Percentiles rank a stretch among this genome's conserved stretches.
These are phyloP conservation scores for Mayamaea pseudoterrestris DNA, from an alignment of 108 stramenopile genomes.

Conservation along the genomic window DNA sequence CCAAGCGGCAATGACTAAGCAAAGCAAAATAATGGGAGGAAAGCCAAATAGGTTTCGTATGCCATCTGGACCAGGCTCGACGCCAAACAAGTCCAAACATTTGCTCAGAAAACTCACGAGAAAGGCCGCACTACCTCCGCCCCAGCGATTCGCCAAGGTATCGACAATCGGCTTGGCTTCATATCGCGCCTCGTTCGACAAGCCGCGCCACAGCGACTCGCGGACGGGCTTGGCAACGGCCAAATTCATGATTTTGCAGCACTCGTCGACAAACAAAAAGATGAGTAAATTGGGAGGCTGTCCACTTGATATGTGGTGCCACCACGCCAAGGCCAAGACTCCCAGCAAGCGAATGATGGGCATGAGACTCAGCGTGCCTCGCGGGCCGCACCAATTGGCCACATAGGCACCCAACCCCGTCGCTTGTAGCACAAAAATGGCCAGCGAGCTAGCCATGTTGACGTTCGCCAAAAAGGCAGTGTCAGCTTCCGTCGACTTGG, in stretches of 20 bases:
- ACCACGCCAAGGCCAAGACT: conserved; percentile 54
- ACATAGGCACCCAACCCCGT: conserved; percentile 66
- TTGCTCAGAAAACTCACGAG: conserved; percentile 51
- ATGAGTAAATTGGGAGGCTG: conserved; percentile 63
- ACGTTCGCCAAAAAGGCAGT: conserved; percentile 84
- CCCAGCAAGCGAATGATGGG: conserved; percentile 63
- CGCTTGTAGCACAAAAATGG: conserved; percentile 72
- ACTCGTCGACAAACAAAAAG: conserved; percentile 79
- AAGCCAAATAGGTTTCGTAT: conserved; percentile 46
- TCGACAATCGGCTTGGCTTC: conserved; percentile 89
- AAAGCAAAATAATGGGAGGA: conserved; percentile 63
- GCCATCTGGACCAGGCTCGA: conserved; percentile 22
- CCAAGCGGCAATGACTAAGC: conserved; percentile 62
- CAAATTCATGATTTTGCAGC: conserved; percentile 76
- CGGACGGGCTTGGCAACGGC: conserved; percentile 82
- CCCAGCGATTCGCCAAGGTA: conserved; percentile 83
- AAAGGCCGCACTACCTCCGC: conserved; percentile 83
- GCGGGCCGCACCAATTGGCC: conserved; percentile 48
- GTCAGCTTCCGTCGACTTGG: conserved; percentile 41
- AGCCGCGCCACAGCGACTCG: conserved; percentile 77
- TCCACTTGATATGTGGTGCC: conserved; percentile 56
- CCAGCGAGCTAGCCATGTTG: conserved; percentile 68
- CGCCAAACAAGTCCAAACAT: conserved; percentile 30
- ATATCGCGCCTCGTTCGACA: conserved; percentile 78
- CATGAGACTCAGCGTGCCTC: conserved; percentile 69